Conservation (phyloP, 768 basidiomycete species). For the Suillus hirtellus region DNA sequence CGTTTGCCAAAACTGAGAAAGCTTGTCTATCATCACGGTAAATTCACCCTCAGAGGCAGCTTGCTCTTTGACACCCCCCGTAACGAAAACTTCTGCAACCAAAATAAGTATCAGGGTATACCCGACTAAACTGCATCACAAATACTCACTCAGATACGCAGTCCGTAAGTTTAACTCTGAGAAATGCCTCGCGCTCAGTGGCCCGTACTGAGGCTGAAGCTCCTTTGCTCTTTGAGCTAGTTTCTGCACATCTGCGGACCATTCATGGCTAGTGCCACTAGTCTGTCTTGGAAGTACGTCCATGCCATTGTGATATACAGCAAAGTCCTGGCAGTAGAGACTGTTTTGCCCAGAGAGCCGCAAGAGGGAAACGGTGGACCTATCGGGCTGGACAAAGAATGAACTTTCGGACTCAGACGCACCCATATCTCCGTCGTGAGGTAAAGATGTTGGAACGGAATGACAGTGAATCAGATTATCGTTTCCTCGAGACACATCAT, state of each 20-base stretch:
- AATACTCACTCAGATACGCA: slow-evolving; percentile 54
- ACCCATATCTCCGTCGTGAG: slow-evolving; percentile 26
- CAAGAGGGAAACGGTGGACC: slow-evolving; percentile 39
- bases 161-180: slow-evolving; percentile 49
- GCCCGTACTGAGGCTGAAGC: slow-evolving; percentile 40
- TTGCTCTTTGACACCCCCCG: slow-evolving; percentile 30
- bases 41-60: slow-evolving; percentile 35
- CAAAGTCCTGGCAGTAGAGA: slow-evolving; percentile 45
- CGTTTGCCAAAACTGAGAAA: slow-evolving; percentile 60
- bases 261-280: slow-evolving; percentile 27
- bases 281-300: slow-evolving; percentile 9
- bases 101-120: slow-evolving; percentile 17
- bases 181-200: slow-evolving; percentile 45
- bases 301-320: slow-evolving; percentile 16
- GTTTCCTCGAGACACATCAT: slow-evolving; percentile 51
- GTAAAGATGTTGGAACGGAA: slow-evolving; percentile 42
- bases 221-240: slow-evolving; percentile 32
- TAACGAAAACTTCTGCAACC: slow-evolving; percentile 41
- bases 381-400: slow-evolving; percentile 31
- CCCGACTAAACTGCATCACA: slow-evolving; percentile 18
- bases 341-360: slow-evolving; percentile 50
- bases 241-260: slow-evolving; percentile 42
- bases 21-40: slow-evolving; percentile 50
- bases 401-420: slow-evolving; percentile 33
- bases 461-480: slow-evolving; percentile 47